Evolutionary conservation across 169 alveolate genomes (phyloP).

Genomic region (Theileria parva): DNA sequence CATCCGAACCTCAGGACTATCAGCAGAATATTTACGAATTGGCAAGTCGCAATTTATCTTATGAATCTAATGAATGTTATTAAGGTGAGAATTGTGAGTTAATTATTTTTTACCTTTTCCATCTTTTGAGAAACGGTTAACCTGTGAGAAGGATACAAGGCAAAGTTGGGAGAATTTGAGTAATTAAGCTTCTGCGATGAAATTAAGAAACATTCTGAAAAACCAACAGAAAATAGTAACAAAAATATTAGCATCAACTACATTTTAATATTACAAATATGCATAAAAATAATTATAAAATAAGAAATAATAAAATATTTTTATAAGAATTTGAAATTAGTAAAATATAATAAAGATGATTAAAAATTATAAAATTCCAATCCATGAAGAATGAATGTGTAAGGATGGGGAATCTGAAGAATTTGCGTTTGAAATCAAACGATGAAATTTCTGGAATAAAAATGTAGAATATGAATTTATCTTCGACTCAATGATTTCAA

Average conservation of each 20-base stretch:
- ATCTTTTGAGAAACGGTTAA: conserved; percentile 22
- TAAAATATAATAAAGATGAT: not conserved
- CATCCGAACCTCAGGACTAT: conserved; percentile 51
- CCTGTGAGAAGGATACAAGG: not conserved
- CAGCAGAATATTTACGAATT: conserved; percentile 47
- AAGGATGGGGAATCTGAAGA: conserved; percentile 13
- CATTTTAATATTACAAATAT: not conserved
- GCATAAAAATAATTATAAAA: too few relatives aligned
- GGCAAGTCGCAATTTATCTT: conserved; percentile 51
- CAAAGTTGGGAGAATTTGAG: not conserved
- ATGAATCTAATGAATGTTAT: conserved; percentile 26
- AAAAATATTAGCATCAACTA: not conserved
- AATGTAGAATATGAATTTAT: not conserved
- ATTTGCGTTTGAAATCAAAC: not conserved
- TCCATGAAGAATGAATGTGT: not conserved
- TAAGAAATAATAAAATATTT: not conserved
- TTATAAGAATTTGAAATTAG: not conserved
- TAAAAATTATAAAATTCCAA: not conserved
- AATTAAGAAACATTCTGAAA: not conserved
- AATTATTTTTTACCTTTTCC: conserved; percentile 19
- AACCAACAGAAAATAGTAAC: not conserved
- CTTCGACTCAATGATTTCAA: not conserved
- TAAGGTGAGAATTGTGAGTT: not conserved
- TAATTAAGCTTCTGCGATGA: not conserved
- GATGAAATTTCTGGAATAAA: not conserved